phyloP scores from a whole-genome alignment of 2,329 filamentous ascomycete genomes.

The Microcyclosporella mali region DNA sequence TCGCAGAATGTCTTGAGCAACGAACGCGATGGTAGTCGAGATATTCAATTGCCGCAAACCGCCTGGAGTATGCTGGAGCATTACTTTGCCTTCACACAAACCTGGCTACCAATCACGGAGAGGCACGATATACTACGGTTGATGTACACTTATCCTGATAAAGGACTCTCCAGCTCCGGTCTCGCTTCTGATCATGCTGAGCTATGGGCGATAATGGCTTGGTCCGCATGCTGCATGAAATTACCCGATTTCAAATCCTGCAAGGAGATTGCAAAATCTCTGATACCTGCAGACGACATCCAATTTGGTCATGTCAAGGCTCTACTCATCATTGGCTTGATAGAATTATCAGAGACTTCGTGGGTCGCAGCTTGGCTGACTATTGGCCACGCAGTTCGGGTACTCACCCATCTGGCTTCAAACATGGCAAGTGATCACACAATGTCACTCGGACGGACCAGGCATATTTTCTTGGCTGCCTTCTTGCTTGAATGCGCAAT shows the following conservation, averaged over 20 bases:
- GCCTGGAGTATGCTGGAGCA: constrained; percentile 61
- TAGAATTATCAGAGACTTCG: constrained; percentile 57
- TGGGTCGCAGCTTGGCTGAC: constrained; percentile 57
- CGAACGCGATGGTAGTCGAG: not conserved
- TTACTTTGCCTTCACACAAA: constrained; percentile 70
- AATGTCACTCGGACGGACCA: constrained; percentile 23
- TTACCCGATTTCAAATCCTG: constrained; percentile 5
- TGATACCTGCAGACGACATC: constrained; percentile 24
- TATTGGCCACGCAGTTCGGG: constrained; percentile 57
- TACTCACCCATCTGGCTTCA: constrained; percentile 35
- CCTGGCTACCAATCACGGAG: constrained; percentile 69
- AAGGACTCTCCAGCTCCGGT: constrained; percentile 33
- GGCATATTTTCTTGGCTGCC: constrained; percentile 50
- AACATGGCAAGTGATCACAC: constrained; percentile 7
- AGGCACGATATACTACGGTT: constrained; percentile 56
- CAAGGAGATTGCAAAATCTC: constrained; percentile 12
- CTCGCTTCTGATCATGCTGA: constrained; percentile 37
- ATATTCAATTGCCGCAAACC: constrained; percentile 43
- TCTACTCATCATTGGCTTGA: constrained; percentile 49
- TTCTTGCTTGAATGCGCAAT: constrained; percentile 58
- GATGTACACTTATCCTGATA: constrained; percentile 49
- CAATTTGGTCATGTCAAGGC: constrained; percentile 38
- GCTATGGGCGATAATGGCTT: constrained; percentile 41
- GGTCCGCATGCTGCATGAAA: constrained; percentile 32
- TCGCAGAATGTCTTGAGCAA: not conserved